Evolutionary conservation across 768 basidiomycete species (phyloP), one percentile per base, ranked within the genome.

Genomic region (Kwoniella mangroviensis): DNA sequence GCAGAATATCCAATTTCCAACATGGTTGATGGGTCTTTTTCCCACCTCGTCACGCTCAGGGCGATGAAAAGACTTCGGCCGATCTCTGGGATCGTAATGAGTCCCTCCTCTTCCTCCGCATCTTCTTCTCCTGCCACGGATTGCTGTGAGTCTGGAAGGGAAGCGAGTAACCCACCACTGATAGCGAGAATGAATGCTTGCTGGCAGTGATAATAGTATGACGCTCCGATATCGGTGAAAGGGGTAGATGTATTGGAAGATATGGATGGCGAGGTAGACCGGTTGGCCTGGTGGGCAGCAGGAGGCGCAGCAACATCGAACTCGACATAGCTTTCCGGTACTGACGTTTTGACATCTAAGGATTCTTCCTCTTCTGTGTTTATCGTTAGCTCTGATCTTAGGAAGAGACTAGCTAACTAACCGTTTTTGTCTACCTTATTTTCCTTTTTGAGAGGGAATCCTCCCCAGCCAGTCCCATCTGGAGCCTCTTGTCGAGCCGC

Each of bases 1-100:
- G 76, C 78, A 12, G 78, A 72, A 75, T 75, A 83, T 7, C 82
- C 80, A 5, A 80, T 73, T 45, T 81, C 80, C 12, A 78, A 59
- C 1, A 81, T 69, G 12, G 75, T 62, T 15, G 64, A 71, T 7
- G 69, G 68, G 41, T 81, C 78, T 49, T 67, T 68, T 49, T 80
- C 81, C 79, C 79, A 81, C 1, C 64, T 77, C 7, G 74, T 73
- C 11, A 81, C 55, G 52, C 73, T 56, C 34, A 83, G 69, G 0
- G 79, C 66, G 42, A 83, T 51, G 58, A 81, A 83, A 28, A 77
- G 63, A 28, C 75, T 75, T 53, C 74, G 57, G 11, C 79, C 78
- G 21, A 76, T 69, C 13, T 60, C 61, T 1, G 54, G 43, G 22
- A 71, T 40, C 15, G 57, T 42, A 13, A 24, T 54, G 19, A 17